Base-by-base conservation (phyloP, 495 filamentous ascomycete species). In the Lasiosphaeriaceae sp. region DNA sequence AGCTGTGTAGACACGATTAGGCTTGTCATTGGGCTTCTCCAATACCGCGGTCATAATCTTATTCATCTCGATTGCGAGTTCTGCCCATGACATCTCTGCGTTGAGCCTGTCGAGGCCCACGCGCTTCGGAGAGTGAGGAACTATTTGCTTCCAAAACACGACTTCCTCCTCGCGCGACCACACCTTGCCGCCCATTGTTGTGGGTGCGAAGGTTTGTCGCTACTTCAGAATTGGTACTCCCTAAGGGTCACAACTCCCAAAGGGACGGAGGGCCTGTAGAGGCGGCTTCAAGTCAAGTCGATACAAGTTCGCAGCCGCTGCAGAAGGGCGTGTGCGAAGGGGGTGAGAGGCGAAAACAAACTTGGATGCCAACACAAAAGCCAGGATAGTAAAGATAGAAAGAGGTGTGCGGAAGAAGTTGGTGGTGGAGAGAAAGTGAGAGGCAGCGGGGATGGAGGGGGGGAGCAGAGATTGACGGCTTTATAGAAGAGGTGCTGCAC, bases 141-240 rank as follows among this genome's bases (percentile, higher is more conserved):
- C 62, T n/a, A 71, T 60, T 0, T 29, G 23, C 19, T 35, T 49
- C 77, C 77, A 79, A 65, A 76, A 78, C 54, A 66, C 48, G 2
- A 23, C 21, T 61, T 79, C 77, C 54, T 79, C 77, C 1, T 64
- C 44, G 3, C 26, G 26, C 0, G 66, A 60, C 77, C 77, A 79
- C 9, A 69, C 39, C 50, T 65, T 74, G 8, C 74, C 74, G 11
- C 71, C 75, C 74, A 77, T 77, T 2, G n/a, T 66, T 57, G 19
- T 37, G 35, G 49, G 17, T 19, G 47, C 12, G 47, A 17, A 5
- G 2, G 9, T 12, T 5, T 12, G 9, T 16, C 11, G 4, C 16
- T 22, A 23, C 17, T 47, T 11, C 9, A 12, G 16, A 22, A 20
- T 49, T 29, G 21, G 2, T 12, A 49, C 8, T n/a, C 34, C 7